phyloP scores from a whole-genome alignment of 225 moss, liverwort and hornwort species.

The Neckera pumila region DNA sequence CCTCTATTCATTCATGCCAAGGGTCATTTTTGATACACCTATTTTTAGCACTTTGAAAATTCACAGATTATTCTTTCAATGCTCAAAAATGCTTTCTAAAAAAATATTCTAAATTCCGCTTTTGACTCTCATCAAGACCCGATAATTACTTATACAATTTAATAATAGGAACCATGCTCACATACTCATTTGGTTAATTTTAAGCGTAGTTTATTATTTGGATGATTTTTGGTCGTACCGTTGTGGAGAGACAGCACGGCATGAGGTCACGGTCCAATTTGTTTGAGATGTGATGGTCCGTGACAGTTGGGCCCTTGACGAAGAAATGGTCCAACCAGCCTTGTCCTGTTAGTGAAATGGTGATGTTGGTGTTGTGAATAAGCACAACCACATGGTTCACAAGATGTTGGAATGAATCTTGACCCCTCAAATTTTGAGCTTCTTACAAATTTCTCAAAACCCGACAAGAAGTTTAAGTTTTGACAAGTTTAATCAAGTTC shows the following conservation, averaged over 20 bases:
- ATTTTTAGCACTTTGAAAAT: background rate
- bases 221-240: background rate
- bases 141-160: background rate
- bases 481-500: background rate
- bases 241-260: no score
- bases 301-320: background rate
- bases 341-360: background rate
- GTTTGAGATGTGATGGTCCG: background rate
- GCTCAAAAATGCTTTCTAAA: background rate
- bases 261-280: background rate
- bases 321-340: background rate
- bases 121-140: background rate
- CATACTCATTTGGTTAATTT: background rate
- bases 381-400: background rate
- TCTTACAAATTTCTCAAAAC: background rate
- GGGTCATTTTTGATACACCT: background rate
- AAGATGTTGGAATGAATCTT: background rate
- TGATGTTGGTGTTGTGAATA: background rate
- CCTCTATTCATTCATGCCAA: background rate
- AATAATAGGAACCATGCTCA: background rate
- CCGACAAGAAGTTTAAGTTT: background rate
- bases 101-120: fast-evolving
- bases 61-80: fast-evolving
- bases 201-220: background rate
- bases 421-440: background rate